A percentile compares a stretch with the other conserved stretches of the same genome.
These are phyloP conservation scores for Euptelea pleiosperma DNA, from an alignment of 164 flowering plant genomes.

Conservation along the genomic window DNA sequence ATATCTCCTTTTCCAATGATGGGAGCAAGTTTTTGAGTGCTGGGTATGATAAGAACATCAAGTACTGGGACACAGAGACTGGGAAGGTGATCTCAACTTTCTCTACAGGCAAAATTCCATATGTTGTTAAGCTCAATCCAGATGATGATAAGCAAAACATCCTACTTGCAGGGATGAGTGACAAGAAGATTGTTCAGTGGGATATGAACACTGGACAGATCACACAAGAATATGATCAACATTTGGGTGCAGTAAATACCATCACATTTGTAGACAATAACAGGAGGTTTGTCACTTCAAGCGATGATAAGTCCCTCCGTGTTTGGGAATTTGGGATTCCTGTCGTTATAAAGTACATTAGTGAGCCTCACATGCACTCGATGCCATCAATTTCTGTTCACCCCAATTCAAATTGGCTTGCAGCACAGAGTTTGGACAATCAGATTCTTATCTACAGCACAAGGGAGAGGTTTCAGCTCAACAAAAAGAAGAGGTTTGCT, in stretches of 20 bases:
- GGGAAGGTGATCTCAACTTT: conserved; percentile 88
- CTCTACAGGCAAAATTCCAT: conserved; percentile 90
- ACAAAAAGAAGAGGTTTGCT: conserved; percentile 89
- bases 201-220: conserved; percentile 87
- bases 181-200: conserved; percentile 99
- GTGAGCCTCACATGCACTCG: conserved; percentile 99
- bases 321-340: conserved; percentile 99
- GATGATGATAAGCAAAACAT: conserved; percentile 97
- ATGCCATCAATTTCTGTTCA: conserved; percentile 94
- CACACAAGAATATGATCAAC: conserved; percentile 98
- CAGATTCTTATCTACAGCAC: conserved; percentile 90
- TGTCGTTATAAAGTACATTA: conserved; percentile 94
- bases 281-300: conserved; percentile 91
- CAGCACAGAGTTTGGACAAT: conserved; percentile 96
- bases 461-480: conserved; percentile 67
- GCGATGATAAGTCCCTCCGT: conserved; percentile 94
- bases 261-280: conserved; percentile 94
- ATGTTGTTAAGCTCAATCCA: conserved; percentile 92
- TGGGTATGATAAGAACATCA: conserved; percentile 92
- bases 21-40: conserved; percentile 91
- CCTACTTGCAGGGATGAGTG: conserved; percentile 93
- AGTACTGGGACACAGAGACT: conserved; percentile 98
- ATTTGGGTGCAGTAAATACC: conserved; percentile 93
- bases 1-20: conserved; percentile 84
- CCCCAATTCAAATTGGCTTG: conserved; percentile 84